Evolutionary conservation across 805 yeast genomes (phyloP), one percentile per base, ranked within the genome.

Genomic region (Candida berthetii): DNA sequence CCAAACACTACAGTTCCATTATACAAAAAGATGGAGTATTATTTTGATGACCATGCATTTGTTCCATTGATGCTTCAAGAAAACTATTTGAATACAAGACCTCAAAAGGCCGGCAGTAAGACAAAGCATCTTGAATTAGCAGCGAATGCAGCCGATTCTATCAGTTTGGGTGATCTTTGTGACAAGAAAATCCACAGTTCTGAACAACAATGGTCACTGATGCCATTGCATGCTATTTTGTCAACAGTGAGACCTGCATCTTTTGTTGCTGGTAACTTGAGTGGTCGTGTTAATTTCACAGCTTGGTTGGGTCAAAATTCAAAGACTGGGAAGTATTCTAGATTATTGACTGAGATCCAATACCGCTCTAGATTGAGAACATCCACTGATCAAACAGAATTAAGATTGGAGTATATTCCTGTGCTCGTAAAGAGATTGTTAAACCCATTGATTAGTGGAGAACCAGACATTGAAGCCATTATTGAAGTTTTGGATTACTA

Each of bases 31-130:
- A 81, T 91, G 54, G 91, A 85, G 52, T 71, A 88, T 40, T 93
- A 89, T 58, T 93, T 93, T 68, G 89, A 88, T 61, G 99, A 93
- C 62, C 85, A 87, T 63, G 96, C 89, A 57, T 84, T 93, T 58
- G 81, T 95, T 1, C 98, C 99, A 5, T 70, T 91, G 46, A 91
- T 93, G 98, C 76, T 93, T 40, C 97, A 91, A 57, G 99, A 93
- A 60, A 93, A 93, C 64, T 93, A 93, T 58, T 61, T 87, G 38
- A 65, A 64, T 29, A 81, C 95, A 0, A 66, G 66, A 33, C 96
- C 95, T 2, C 45, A 69, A 7, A 61, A 62, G 22, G 63, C 68
- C 15, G 55, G 66, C 42, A 48, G 69, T 10, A 67, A 74, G n/a
- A 49, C 65, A 19, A 68, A 73, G 10, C 86, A 80, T 48, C 62